These are phyloP conservation scores for Colletotrichum spaethianum DNA, from an alignment of 2,329 filamentous ascomycete species.

Conservation along the genomic window DNA sequence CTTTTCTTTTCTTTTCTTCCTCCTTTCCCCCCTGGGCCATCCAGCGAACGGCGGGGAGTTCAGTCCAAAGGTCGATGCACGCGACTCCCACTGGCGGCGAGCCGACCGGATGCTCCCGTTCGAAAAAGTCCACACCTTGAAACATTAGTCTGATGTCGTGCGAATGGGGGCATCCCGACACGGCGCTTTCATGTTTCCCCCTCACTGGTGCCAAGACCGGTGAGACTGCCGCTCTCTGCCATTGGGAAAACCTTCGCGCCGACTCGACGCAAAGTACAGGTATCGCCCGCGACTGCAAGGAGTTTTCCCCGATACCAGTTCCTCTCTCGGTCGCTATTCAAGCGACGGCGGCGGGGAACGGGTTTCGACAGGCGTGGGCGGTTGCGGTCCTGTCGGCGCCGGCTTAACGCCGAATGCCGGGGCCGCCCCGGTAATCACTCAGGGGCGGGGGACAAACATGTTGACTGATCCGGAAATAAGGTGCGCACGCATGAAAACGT, in stretches of 20 bases:
- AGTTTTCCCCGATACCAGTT: neutral
- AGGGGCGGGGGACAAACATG: neutral
- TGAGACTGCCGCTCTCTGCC: constrained; percentile 4
- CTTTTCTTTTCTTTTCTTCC: too few species aligned
- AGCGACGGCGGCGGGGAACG: neutral
- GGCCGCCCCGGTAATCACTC: neutral
- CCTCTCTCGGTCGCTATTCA: neutral
- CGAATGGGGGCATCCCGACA: neutral
- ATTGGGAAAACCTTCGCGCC: constrained; percentile 5
- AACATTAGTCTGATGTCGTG: constrained; percentile 28
- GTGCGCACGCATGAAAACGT: constrained; percentile 27
- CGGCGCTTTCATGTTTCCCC: constrained; percentile 26
- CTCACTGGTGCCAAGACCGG: constrained; percentile 28
- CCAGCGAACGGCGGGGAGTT: constrained; percentile 14
- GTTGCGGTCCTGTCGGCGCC: neutral
- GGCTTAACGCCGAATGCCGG: constrained; percentile 28
- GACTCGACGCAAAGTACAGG: neutral
- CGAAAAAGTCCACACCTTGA: constrained; percentile 2
- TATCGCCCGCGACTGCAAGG: neutral
- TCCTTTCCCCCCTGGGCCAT: neutral
- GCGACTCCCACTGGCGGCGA: neutral
- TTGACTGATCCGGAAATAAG: constrained; percentile 35
- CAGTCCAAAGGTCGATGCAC: constrained; percentile 12
- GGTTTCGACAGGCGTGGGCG: neutral
- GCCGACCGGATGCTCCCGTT: constrained; percentile 37